Evolutionary conservation across 257 asterid species (phyloP).

Genomic region (Mentha longifolia): DNA sequence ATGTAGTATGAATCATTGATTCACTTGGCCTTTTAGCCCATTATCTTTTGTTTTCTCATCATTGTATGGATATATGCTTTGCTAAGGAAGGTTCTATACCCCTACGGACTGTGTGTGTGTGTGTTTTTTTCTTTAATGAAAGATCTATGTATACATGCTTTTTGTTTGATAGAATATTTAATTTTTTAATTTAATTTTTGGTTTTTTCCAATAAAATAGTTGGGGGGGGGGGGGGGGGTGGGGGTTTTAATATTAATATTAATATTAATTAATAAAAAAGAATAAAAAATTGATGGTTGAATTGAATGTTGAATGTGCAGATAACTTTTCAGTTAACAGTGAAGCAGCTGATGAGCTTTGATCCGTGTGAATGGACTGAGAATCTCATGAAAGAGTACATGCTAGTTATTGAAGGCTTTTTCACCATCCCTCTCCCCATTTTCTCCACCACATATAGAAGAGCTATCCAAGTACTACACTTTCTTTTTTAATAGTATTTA

Average conservation of each 20-base stretch:
- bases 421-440: conserved; percentile 78
- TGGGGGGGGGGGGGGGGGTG: too few species aligned
- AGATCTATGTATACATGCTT: background rate
- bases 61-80: conserved; percentile 33
- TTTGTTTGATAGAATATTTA: background rate
- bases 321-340: conserved; percentile 89
- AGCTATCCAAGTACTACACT: conserved; percentile 90
- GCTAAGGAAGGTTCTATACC: conserved; percentile 43
- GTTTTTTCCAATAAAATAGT: too few species aligned
- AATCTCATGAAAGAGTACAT: conserved; percentile 96
- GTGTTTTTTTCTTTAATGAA: background rate
- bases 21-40: conserved; percentile 58
- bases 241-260: too few species aligned
- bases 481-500: too few species aligned
- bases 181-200: background rate
- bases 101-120: background rate
- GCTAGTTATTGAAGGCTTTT: conserved; percentile 98
- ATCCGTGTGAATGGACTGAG: conserved; percentile 98
- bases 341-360: conserved; percentile 96
- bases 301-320: conserved; percentile 53
- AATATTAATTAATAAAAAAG: background rate
- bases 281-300: background rate
- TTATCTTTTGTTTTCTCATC: conserved; percentile 44
- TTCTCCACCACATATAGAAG: conserved; percentile 87
- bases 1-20: conserved; percentile 56